phyloP scores from a whole-genome alignment of 2,329 filamentous ascomycete species.

The Lasiodiplodia gonubiensis region DNA sequence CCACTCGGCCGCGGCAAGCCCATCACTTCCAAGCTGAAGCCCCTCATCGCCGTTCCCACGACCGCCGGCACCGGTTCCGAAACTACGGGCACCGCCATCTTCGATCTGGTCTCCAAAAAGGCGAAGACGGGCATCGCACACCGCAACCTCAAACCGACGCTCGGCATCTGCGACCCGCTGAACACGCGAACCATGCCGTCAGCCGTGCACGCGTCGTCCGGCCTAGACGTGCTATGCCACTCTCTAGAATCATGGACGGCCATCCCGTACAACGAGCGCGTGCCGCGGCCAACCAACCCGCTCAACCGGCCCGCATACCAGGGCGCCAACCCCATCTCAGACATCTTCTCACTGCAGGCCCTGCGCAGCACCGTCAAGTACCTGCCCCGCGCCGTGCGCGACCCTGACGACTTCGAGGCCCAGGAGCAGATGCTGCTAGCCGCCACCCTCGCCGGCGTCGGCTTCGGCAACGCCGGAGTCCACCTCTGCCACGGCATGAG shows the following conservation, averaged over 20 bases:
- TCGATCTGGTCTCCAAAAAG: conserved; percentile 86
- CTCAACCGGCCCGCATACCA: conserved; percentile 93
- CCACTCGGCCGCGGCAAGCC: conserved; percentile 84
- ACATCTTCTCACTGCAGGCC: conserved; percentile 92
- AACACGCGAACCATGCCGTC: conserved; percentile 97
- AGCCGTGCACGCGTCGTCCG: conserved; percentile 88
- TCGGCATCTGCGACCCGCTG: conserved; percentile 83
- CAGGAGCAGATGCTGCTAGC: conserved; percentile 96
- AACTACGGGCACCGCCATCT: conserved; percentile 97
- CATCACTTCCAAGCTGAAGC: conserved; percentile 72
- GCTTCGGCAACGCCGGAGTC: conserved; percentile 96
- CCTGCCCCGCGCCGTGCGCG: conserved; percentile 81
- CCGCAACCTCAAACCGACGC: conserved; percentile 90
- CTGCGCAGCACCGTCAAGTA: conserved; percentile 87
- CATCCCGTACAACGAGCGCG: conserved; percentile 88
- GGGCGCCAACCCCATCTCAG: conserved; percentile 95
- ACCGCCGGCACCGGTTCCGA: conserved; percentile 89
- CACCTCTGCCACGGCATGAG: conserved; percentile 93
- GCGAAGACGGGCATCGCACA: conserved; percentile 97
- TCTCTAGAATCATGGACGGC: conserved; percentile 96
- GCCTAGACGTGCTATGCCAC: conserved; percentile 94
- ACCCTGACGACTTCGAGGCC: conserved; percentile 90
- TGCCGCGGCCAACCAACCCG: conserved; percentile 83
- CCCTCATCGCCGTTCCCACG: conserved; percentile 82
- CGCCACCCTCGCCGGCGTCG: conserved; percentile 90